phyloP scores from a whole-genome alignment of 1,284 basidiomycete genomes.

The Inonotus obliquus region DNA sequence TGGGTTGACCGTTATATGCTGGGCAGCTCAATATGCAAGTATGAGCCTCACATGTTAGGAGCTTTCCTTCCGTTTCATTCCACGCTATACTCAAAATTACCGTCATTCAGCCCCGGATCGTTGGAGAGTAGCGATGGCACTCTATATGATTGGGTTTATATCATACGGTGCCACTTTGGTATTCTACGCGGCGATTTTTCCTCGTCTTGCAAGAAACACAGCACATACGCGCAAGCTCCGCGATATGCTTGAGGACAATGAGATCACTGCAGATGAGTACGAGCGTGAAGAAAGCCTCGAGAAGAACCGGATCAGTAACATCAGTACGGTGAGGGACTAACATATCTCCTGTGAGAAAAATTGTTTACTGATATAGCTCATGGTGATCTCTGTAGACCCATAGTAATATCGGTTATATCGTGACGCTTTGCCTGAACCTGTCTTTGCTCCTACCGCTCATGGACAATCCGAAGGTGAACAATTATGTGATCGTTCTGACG shows the following conservation, averaged over 20 bases:
- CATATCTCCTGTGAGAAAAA: background rate
- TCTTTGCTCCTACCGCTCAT: constrained; percentile 69
- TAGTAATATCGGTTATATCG: constrained; percentile 72
- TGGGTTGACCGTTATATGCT: constrained; percentile 67
- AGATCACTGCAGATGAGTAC: constrained; percentile 58
- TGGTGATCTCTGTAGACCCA: constrained; percentile 45
- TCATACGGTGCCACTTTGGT: constrained; percentile 72
- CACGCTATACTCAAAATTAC: background rate
- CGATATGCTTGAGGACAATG: constrained; percentile 54
- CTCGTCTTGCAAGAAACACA: constrained; percentile 78
- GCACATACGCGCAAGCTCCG: constrained; percentile 56
- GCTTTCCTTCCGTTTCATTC: background rate
- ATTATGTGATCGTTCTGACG: constrained; percentile 60
- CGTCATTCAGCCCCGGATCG: constrained; percentile 48
- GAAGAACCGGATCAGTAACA: constrained; percentile 83
- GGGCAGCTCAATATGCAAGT: constrained; percentile 75
- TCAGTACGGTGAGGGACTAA: constrained; percentile 61
- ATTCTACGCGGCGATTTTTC: constrained; percentile 82
- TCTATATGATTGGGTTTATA: constrained; percentile 81
- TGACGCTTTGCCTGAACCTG: constrained; percentile 62
- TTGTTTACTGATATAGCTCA: background rate
- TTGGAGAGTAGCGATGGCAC: constrained; percentile 71
- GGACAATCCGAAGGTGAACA: constrained; percentile 64
- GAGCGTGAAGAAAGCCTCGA: constrained; percentile 75
- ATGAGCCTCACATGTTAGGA: constrained; percentile 61